Evolutionary conservation across 345 rosid species (phyloP).

Genomic region (Eucalyptus curtisii): DNA sequence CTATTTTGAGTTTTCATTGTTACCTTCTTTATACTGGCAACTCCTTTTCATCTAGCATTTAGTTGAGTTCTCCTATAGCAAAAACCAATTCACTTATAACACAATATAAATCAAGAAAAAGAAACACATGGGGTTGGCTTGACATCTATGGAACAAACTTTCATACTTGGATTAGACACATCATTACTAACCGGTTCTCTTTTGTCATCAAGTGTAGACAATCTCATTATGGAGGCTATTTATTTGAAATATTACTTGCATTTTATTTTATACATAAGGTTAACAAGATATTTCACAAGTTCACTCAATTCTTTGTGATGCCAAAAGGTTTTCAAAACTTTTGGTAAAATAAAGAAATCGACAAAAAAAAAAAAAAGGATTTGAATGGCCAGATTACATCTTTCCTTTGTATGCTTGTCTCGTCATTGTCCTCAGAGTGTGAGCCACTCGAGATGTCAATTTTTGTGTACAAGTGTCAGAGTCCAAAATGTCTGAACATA

Average conservation of each 20-base stretch:
- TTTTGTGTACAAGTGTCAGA: neutral
- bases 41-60: neutral
- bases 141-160: neutral
- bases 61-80: neutral
- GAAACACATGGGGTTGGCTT: neutral
- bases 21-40: neutral
- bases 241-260: neutral
- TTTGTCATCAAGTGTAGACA: neutral
- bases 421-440: neutral
- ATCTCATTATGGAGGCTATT: neutral
- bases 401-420: neutral
- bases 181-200: neutral
- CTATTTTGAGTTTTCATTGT: neutral
- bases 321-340: neutral
- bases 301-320: neutral
- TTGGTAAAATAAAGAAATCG: neutral
- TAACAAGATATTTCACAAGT: neutral
- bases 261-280: neutral
- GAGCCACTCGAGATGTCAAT: neutral
- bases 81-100: neutral
- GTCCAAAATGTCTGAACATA: neutral
- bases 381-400: neutral
- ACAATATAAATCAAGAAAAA: neutral
- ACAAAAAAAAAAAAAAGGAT: rapidly evolving
- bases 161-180: neutral